Base-by-base conservation (phyloP, 768 basidiomycete genomes). In the Tylopilus sp. region DNA sequence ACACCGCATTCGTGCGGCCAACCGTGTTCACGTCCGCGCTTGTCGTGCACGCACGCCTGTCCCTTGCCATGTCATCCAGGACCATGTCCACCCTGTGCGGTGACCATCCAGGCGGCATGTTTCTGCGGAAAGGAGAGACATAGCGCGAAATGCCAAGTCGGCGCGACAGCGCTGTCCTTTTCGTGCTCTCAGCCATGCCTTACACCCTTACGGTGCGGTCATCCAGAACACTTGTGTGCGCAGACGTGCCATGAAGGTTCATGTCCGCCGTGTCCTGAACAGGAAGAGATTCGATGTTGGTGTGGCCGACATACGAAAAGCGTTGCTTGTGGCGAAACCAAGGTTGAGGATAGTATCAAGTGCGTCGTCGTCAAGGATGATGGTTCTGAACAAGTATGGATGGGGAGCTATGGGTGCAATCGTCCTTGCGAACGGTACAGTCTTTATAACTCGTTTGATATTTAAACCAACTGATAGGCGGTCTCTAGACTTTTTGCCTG, bases 51-150 rank as follows among this genome's bases (percentile, higher is more conserved):
- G 0, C 96, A 98, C 64, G 76, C 91, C 0, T 98, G 95, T 67
- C 82, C 93, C 0, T 66, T 93, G 14, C 74, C 76, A 14, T 98
- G 96, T 63, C 96, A 98, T 67, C 96, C 97, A 0, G 97, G 96
- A 0, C 97, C 96, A 0, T 99, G 97, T 71, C 95, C 95, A 0
- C 93, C 93, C 0, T 99, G 97, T 64, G 81, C 84, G 56, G 80
- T 96, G 12, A 89, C 87, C 6, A 82, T 88, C 0, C 79, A 82
- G 38, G 71, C 84, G n/a, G 73, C 78, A 2, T 99, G 97, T 65
- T 85, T 89, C 46, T 98, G 94, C n/a, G 79, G 80, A 43, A 78
- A 82, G 54, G 76, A 81, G 30, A 68, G 73, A 2, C 64, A 45
- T 28, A 67, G 57, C 4, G 62, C 65, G 0, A 67, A 59, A 34